Conservation (phyloP, 2,329 filamentous ascomycete species). For the Monilinia polystroma region DNA sequence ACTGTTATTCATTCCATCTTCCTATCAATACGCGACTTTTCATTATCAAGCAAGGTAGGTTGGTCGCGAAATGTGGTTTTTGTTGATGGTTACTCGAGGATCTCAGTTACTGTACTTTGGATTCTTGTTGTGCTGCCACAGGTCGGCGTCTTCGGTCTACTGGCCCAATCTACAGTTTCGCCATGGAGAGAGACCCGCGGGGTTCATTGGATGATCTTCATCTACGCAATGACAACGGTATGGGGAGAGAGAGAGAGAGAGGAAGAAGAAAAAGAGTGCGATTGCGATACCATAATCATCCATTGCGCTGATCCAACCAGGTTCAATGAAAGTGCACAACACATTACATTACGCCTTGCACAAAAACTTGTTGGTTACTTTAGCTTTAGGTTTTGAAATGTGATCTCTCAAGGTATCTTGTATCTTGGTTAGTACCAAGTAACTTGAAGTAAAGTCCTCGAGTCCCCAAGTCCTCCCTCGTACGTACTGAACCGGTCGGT, state of each 20-base stretch:
- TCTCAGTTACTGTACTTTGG: not conserved
- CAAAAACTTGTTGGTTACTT: not conserved
- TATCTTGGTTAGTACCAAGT: not conserved
- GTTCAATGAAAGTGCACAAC: not conserved
- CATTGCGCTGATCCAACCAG: constrained; percentile 11
- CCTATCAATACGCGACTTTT: constrained; percentile 30
- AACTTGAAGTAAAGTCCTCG: no score
- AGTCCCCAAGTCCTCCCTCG: no score
- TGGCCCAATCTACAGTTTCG: constrained; percentile 32
- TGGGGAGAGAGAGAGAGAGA: not conserved
- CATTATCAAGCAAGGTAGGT: constrained; percentile 23
- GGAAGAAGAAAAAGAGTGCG: not conserved
- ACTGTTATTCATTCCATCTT: not conserved
- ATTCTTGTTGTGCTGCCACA: constrained; percentile 3
- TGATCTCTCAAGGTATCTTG: not conserved
- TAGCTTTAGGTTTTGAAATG: not conserved
- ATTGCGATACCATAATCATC: not conserved
- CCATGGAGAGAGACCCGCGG: constrained; percentile 23
- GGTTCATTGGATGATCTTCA: constrained; percentile 35
- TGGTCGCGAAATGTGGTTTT: constrained; percentile 24
- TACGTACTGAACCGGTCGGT: not conserved
- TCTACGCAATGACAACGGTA: constrained; percentile 23
- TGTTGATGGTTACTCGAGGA: constrained; percentile 21
- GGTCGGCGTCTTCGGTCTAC: constrained; percentile 27
- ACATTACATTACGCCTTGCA: constrained; percentile 12